Evolutionary conservation across 768 basidiomycete species (phyloP).

Genomic region (Butyriboletus loyo): DNA sequence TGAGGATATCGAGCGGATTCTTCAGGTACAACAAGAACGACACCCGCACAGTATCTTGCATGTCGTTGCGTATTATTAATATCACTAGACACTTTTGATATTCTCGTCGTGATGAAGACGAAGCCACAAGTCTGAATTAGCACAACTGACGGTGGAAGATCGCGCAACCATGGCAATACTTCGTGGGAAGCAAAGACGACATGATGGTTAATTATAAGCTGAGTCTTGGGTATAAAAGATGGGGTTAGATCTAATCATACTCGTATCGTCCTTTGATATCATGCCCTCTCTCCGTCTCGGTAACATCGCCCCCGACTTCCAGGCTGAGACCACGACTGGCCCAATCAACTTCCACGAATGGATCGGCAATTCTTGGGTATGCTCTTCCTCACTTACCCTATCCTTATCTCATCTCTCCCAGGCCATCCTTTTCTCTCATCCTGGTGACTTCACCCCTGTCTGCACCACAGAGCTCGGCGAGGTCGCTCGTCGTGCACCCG

Average conservation of each 20-base stretch:
- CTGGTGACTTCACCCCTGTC: conserved; percentile 89
- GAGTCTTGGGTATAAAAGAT: conserved; percentile 1
- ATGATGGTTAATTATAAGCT: conserved; percentile 40
- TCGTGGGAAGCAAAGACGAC: conserved; percentile 67
- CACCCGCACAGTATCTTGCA: conserved; percentile 93
- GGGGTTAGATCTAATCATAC: not conserved
- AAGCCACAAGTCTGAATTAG: too few species aligned
- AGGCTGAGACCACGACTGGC: conserved; percentile 85
- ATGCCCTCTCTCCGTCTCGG: conserved; percentile 73
- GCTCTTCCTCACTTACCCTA: conserved; percentile 14
- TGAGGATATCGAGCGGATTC: conserved; percentile 82
- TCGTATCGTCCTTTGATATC: conserved; percentile 1
- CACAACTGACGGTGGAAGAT: too few species aligned
- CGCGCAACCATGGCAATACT: conserved; percentile 23
- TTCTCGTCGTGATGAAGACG: too few species aligned
- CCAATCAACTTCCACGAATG: conserved; percentile 91
- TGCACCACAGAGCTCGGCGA: conserved; percentile 98
- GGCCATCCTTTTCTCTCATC: conserved; percentile 92
- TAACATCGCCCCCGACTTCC: conserved; percentile 86
- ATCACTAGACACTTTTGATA: too few species aligned
- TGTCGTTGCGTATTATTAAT: conserved; percentile 90
- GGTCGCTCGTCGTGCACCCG: conserved; percentile 80
- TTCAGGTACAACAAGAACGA: conserved; percentile 80
- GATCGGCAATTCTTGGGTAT: conserved; percentile 85
- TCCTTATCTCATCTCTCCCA: conserved; percentile 26